Evolutionary conservation across 495 filamentous ascomycete species (phyloP).

Genomic region (Lineolata rhizophorae): DNA sequence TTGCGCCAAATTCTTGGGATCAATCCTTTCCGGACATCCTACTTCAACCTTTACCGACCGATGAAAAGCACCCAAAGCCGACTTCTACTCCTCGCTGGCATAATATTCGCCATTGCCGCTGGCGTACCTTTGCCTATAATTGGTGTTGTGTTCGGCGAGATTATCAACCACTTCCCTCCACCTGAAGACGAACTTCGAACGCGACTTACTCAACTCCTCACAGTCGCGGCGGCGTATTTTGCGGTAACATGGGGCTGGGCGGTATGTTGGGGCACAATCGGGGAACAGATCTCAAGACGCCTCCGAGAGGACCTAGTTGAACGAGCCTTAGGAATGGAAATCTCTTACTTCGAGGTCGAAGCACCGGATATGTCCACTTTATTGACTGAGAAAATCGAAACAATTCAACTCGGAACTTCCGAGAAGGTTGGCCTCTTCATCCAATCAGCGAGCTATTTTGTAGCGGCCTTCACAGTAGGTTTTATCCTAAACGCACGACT

Average conservation of each 20-base stretch:
- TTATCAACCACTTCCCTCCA: slow-evolving; percentile 23
- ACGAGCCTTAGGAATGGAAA: slow-evolving; percentile 18
- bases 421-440: slow-evolving; percentile 30
- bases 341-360: slow-evolving; percentile 19
- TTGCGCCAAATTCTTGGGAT: slow-evolving; percentile 11
- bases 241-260: slow-evolving; percentile 19
- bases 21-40: slow-evolving; percentile 16
- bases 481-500: slow-evolving; percentile 27
- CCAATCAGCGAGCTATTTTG: slow-evolving; percentile 24
- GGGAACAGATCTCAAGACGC: slow-evolving; percentile 17
- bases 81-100: slow-evolving; percentile 9
- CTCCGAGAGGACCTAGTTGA: slow-evolving; percentile 14
- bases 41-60: slow-evolving; percentile 17
- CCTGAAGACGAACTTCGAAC: slow-evolving; percentile 14
- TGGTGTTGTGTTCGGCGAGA: slow-evolving; percentile 22
- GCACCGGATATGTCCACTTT: slow-evolving; percentile 14
- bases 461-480: slow-evolving; percentile 28
- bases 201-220: slow-evolving; percentile 22
- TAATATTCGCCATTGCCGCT: slow-evolving; percentile 18
- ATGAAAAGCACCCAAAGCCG: slow-evolving; percentile 7
- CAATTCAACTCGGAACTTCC: slow-evolving; percentile 22
- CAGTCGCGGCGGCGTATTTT: slow-evolving; percentile 26
- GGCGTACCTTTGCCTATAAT: slow-evolving; percentile 22
- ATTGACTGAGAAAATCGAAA: slow-evolving; percentile 20
- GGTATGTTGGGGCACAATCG: slow-evolving; percentile 17